Evolutionary conservation across 2,329 filamentous ascomycete genomes (phyloP), one percentile per base, ranked within the genome.

Genomic region (Alternaria novae-zelandiae): DNA sequence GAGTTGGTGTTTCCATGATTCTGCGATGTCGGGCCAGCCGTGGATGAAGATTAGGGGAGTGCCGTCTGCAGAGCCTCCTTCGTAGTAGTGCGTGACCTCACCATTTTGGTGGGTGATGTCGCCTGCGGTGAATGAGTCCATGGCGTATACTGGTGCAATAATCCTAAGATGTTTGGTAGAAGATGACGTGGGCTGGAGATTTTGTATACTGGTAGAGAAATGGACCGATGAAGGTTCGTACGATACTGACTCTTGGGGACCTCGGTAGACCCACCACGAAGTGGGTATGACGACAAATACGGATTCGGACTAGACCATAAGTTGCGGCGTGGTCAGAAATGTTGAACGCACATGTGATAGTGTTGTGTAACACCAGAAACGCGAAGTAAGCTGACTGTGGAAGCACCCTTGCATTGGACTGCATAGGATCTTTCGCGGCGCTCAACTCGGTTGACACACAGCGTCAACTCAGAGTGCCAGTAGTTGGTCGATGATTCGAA

Each of bases 1-100:
- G 9, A 81, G 70, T 43, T 81, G 78, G 15, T 72, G 68, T 46
- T 76, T 78, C 79, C 79, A 81, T 15, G 71, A 71, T 50, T 76
- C 72, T 7, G 69, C 78, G 53, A 80, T 75, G 15, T 74, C 79
- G 0, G 78, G 78, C 79, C 79, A 81, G 50, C 72, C 73, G 63
- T 75, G 73, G 21, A 75, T 61, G 66, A 75, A 74, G 54, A 75
- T 68, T 1, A 75, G 23, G 13, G 72, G 70, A 9, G 61, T 70
- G 8, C 73, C 72, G 20, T 70, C 32, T 30, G 63, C 54, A 1
- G 66, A 68, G 5, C 73, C 72, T 28, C 67, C 70, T 55, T 72
- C 70, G 41, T 71, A 71, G 65, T 75, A 75, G 54, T 67, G 69
- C 9, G 72, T 75, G 1, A 57, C 65, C 23, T 74, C 58, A 7